These are phyloP conservation scores for Staphylotrichum tortipilum DNA, from an alignment of 495 filamentous ascomycete genomes.

Conservation along the genomic window DNA sequence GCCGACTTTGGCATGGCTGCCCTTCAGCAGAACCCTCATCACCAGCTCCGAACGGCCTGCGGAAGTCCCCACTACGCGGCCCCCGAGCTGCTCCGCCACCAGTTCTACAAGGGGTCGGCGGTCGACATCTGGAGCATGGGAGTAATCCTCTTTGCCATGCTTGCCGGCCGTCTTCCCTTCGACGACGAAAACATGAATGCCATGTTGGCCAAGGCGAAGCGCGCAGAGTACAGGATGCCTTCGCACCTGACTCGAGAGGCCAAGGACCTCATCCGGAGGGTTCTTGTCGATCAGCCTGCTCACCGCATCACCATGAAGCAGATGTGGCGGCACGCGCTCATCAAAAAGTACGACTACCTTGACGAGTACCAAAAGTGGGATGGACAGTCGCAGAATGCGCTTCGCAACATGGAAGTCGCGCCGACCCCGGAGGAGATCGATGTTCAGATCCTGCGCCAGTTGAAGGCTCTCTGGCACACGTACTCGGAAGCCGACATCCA, in stretches of 20 bases:
- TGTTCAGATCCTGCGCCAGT: conserved; percentile 66
- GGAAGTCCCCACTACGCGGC: conserved; percentile 95
- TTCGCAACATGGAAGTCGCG: conserved; percentile 21
- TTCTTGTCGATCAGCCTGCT: conserved; percentile 65
- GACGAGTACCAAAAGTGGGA: conserved; percentile 40
- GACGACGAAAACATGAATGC: conserved; percentile 51
- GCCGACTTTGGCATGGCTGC: conserved; percentile 98
- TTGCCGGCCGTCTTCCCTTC: conserved; percentile 76
- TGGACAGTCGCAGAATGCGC: conserved; percentile 10
- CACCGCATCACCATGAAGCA: conserved; percentile 64
- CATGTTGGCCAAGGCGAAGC: conserved; percentile 59
- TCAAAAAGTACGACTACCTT: conserved; percentile 69
- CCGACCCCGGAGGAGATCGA: conserved; percentile 49
- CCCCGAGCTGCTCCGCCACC: conserved; percentile 71
- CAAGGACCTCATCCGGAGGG: conserved; percentile 65
- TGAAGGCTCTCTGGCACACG: conserved; percentile 82
- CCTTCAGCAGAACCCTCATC: conserved; percentile 63
- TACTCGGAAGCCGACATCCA: conserved; percentile 64
- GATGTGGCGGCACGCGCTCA: conserved; percentile 76
- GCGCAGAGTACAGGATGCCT: conserved; percentile 66
- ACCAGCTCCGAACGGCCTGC: conserved; percentile 76
- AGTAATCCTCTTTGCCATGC: conserved; percentile 76
- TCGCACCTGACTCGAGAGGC: conserved; percentile 57
- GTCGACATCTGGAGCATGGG: conserved; percentile 95
- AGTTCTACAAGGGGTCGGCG: conserved; percentile 68